Evolutionary conservation across 192 early-diverging fungal species (phyloP).

Genomic region (Spinellus fusiger): DNA sequence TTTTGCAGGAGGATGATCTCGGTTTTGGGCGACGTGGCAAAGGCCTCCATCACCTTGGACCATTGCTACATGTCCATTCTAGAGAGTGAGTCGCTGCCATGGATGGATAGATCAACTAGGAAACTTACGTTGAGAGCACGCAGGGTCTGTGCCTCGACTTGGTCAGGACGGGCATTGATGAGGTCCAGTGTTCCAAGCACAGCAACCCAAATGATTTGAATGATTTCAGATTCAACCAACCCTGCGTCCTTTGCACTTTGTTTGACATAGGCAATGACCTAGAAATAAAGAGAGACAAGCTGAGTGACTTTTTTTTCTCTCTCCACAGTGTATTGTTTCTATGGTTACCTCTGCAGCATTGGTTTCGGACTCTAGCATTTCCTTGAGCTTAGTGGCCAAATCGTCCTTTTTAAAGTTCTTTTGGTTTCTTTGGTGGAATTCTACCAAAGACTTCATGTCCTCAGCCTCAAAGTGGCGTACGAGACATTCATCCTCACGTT

Average conservation of each 20-base stretch:
- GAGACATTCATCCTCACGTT: constrained; percentile 83
- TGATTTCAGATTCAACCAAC: constrained; percentile 74
- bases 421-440: constrained; percentile 72
- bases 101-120: neutral
- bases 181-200: constrained; percentile 77
- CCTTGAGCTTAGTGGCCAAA: constrained; percentile 32
- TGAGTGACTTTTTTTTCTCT: neutral
- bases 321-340: neutral
- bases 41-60: constrained; percentile 66
- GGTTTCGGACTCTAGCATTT: constrained; percentile 53
- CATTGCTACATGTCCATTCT: constrained; percentile 44
- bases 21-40: constrained; percentile 74
- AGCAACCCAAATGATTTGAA: constrained; percentile 76
- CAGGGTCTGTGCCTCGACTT: constrained; percentile 71
- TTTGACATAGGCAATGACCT: constrained; percentile 63
- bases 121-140: constrained; percentile 46
- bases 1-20: constrained; percentile 83
- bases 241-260: constrained; percentile 55
- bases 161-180: constrained; percentile 70
- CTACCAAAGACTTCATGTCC: constrained; percentile 83
- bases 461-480: constrained; percentile 89
- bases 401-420: constrained; percentile 57
- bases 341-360: constrained; percentile 54
- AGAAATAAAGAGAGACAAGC: constrained; percentile 10
- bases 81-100: neutral